These are phyloP conservation scores for Colletotrichum australisinense DNA, from an alignment of 2,329 filamentous ascomycete species.

Conservation along the genomic window DNA sequence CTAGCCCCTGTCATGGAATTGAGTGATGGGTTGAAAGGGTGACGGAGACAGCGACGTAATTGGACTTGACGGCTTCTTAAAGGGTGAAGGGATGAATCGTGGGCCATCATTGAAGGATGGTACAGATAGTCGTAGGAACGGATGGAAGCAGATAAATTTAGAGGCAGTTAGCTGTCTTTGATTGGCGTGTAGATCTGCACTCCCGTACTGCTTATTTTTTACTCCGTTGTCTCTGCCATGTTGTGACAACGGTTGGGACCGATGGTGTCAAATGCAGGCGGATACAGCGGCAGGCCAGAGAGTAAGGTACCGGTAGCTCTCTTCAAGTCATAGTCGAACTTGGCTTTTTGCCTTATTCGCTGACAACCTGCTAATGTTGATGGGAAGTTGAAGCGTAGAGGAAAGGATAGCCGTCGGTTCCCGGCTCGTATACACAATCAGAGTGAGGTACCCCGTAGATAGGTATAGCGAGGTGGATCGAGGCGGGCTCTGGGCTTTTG, in stretches of 20 bases:
- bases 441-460: too few relatives aligned
- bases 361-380: background rate
- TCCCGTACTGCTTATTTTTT: background rate
- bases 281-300: background rate
- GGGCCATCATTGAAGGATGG: constrained; percentile 7
- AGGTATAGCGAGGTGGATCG: background rate
- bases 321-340: background rate
- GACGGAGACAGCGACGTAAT: constrained; percentile 10
- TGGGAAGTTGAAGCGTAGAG: background rate
- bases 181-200: background rate
- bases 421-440: background rate
- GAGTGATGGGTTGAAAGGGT: constrained; percentile 9
- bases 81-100: constrained; percentile 2
- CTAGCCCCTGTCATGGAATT: background rate
- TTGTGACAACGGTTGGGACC: background rate
- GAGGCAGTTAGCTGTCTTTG: background rate
- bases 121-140: background rate
- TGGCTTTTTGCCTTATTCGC: background rate
- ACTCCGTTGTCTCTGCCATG: background rate
- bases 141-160: background rate
- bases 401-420: background rate
- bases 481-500: background rate
- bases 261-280: background rate
- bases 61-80: constrained; percentile 8
- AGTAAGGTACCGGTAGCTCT: background rate